These are phyloP conservation scores for Diplogelasinospora grovesii DNA, from an alignment of 495 filamentous ascomycete genomes.

Conservation along the genomic window DNA sequence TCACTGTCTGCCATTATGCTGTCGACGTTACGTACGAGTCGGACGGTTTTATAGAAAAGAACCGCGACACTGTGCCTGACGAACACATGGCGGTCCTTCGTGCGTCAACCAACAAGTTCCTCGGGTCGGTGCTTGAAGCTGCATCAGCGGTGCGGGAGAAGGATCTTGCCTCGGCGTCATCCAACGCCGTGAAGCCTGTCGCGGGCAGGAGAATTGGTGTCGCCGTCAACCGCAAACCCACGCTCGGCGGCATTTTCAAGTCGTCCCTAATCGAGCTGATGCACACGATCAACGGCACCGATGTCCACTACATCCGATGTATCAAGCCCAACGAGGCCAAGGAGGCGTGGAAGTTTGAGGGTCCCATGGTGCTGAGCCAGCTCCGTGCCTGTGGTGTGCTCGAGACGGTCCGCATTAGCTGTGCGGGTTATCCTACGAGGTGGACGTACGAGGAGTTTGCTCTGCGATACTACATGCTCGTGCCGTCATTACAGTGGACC, in stretches of 20 bases:
- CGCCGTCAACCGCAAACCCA: conserved; percentile 92
- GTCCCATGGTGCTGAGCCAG: conserved; percentile 97
- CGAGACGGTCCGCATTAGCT: conserved; percentile 96
- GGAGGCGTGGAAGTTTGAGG: conserved; percentile 95
- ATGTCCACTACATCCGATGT: conserved; percentile 98
- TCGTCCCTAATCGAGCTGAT: conserved; percentile 97
- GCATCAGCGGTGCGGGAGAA: conserved; percentile 85
- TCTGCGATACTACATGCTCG: conserved; percentile 95
- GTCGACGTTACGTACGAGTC: conserved; percentile 98
- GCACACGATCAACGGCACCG: conserved; percentile 93
- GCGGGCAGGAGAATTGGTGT: conserved; percentile 80
- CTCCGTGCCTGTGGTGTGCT: conserved; percentile 97
- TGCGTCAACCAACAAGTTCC: conserved; percentile 77
- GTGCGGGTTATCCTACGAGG: conserved; percentile 92
- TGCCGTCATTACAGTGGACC: conserved; percentile 85
- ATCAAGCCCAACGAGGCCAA: conserved; percentile 99
- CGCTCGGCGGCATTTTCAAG: conserved; percentile 96
- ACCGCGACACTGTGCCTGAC: conserved; percentile 95
- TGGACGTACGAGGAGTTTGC: conserved; percentile 99
- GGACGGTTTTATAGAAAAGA: conserved; percentile 99
- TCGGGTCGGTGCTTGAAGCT: conserved; percentile 76
- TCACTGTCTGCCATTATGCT: conserved; percentile 98
- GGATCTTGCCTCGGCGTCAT: conserved; percentile 61
- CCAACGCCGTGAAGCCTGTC: conserved; percentile 62
- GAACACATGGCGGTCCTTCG: conserved; percentile 92